phyloP scores from a whole-genome alignment of 352 stramenopile species.

The Globisporangium nagaii region DNA sequence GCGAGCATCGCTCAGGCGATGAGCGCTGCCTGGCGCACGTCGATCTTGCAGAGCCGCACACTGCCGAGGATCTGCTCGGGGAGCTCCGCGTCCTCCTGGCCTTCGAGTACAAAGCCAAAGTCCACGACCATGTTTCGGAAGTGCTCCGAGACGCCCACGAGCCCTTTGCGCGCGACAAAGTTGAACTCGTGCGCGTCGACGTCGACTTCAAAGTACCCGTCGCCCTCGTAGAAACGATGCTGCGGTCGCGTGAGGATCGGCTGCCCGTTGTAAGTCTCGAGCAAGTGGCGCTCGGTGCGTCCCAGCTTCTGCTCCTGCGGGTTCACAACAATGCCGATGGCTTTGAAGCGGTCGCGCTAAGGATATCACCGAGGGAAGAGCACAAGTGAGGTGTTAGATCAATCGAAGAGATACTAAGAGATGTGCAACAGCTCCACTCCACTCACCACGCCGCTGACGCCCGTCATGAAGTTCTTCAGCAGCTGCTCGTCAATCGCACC shows the following conservation, averaged over 20 bases:
- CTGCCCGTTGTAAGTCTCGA: slow-evolving; percentile 82
- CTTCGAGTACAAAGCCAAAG: slow-evolving; percentile 80
- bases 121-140: slow-evolving; percentile 80
- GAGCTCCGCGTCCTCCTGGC: slow-evolving; percentile 69
- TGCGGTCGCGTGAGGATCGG: slow-evolving; percentile 76
- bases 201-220: slow-evolving; percentile 80
- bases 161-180: slow-evolving; percentile 69
- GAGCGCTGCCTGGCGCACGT: slow-evolving; percentile 39
- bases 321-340: slow-evolving; percentile 78
- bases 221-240: slow-evolving; percentile 63
- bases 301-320: slow-evolving; percentile 63
- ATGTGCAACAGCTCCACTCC: neutral
- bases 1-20: slow-evolving; percentile 28
- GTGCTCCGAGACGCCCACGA: slow-evolving; percentile 67
- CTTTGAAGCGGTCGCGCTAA: slow-evolving; percentile 77
- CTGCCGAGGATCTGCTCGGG: slow-evolving; percentile 72
- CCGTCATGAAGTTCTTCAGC: slow-evolving; percentile 35
- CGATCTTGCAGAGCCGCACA: slow-evolving; percentile 76
- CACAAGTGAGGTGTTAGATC: too few relatives aligned
- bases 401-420: neutral
- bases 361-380: too few relatives aligned
- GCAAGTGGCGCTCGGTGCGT: slow-evolving; percentile 62
- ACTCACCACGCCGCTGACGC: slow-evolving; percentile 25
- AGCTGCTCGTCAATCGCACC: slow-evolving; percentile 14
- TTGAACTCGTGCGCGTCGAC: slow-evolving; percentile 84